Base-by-base conservation (phyloP, 768 basidiomycete species). In the Harrya chromipes region DNA sequence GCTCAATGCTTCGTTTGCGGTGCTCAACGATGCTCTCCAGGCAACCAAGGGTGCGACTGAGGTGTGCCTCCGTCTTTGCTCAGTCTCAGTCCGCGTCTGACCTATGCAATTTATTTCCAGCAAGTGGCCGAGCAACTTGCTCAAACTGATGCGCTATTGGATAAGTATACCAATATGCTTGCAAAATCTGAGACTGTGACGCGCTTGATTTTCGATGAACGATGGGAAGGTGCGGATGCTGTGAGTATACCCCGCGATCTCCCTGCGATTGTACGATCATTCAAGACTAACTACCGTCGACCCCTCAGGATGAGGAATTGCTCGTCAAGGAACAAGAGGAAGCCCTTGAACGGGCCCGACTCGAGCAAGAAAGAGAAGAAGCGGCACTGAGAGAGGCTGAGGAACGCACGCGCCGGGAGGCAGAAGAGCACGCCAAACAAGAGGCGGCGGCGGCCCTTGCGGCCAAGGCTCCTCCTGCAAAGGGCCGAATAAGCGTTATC, bases 201-300 rank as follows among this genome's bases (percentile, higher is more conserved):
- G 3, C 78, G 78, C 26, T 66, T 90, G 49, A 80, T 91, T 16
- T 82, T 90, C 52, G 88, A 91, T 62, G 84, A 88, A 52, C 70
- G 79, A 50, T 91, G 86, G 86, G 70, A 78, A 46, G 89, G 89
- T 2, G 85, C 82, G 34, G 84, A 86, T 53, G 80, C 74, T 38
- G 89, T 88, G 61, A 70, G 81, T 71, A 19, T 45, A 26, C 39
- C 39, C 33, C 20, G 33, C 11, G 7, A 14, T 42, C 6, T 23
- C 29, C 14, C 33, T 6, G 29, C 8, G 33, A 33, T 16, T 33
- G 33, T 33, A 14, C 16, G 33, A 14, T 4, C 29, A 29, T 12
- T 6, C 29, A 29, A 12, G 4, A 29, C 52, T 53, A 24, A 47
- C 21, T 21, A 1, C 11, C 35, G 40, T 23, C 4, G 21, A 2